Base-by-base conservation (phyloP, 225 moss, liverwort and hornwort genomes). In the Bryum argenteum region DNA sequence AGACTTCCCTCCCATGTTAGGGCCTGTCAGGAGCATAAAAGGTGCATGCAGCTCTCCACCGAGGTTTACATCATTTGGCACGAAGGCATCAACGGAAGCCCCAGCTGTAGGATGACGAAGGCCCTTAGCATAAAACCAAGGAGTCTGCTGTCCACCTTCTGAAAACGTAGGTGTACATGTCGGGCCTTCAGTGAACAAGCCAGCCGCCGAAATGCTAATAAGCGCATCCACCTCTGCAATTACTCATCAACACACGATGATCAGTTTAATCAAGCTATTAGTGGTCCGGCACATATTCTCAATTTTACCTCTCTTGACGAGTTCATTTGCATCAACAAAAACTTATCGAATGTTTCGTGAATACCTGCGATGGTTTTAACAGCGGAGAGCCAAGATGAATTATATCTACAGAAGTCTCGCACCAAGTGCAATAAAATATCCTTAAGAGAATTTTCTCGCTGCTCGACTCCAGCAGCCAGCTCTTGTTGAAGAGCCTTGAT, bases 1-100 rank as follows among this genome's bases (percentile, higher is more conserved):
- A 60, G 98, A 99, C 81, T 99, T 99, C 45, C 98, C 98, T 67
- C 98, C 98, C 98, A 99, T 99, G 65, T 99, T 99, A 44, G 98
- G 98, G 44, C 98, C 98, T 59, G 92, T 99, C 73, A 99, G 83
- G 54, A 99, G 78, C 84, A 99, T 94, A 54, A 99, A 99, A 12
- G 92, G 88, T 26, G 94, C 78, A 41, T 82, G 77, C 56, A 79
- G 80, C 63, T 77, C 75, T 61, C 94, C 91, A 75, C 98, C 98
- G 54, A 99, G 82, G 38, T 58, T 78, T 17, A 94, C 70, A 82
- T 99, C 82, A 71, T 99, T 99, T 28, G 98, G 98, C 64, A 99
- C 98, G n/a, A 99, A 91, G 43, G 85, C 88, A 67, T 84, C 72
- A 56, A 89, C 83, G 58, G 82, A 82, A 52, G 56, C 77, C 71